These are phyloP conservation scores for Leucosporidium scottii DNA, from an alignment of 768 basidiomycete genomes.

Conservation along the genomic window DNA sequence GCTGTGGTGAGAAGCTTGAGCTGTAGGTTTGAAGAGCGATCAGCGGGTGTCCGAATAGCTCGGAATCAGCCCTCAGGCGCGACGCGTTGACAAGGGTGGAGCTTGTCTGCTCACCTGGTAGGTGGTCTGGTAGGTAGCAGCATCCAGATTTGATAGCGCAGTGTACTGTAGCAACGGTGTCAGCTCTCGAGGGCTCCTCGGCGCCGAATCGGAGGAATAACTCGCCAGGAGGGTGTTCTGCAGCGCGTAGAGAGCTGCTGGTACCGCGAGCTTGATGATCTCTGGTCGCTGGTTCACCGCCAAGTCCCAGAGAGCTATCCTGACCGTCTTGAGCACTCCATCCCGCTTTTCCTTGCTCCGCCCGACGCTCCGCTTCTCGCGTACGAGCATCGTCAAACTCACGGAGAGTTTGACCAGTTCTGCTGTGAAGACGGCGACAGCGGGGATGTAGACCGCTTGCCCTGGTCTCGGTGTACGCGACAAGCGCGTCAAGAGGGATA, in stretches of 20 bases:
- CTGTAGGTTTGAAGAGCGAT: conserved; percentile 18
- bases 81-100: not conserved
- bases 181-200: not conserved
- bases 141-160: conserved; percentile 81
- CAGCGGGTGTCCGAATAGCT: not conserved
- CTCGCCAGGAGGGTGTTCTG: conserved; percentile 44
- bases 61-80: not conserved
- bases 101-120: conserved; percentile 53
- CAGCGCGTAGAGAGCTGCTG: conserved; percentile 72
- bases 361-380: not conserved
- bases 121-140: conserved; percentile 96
- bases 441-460: conserved; percentile 60
- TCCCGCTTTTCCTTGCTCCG: not conserved
- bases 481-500: conserved; percentile 92
- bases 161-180: conserved; percentile 60
- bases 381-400: conserved; percentile 63
- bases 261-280: conserved; percentile 71
- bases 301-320: conserved; percentile 7
- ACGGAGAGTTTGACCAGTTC: conserved; percentile 83
- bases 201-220: not conserved
- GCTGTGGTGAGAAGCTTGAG: conserved; percentile 55
- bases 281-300: conserved; percentile 5
- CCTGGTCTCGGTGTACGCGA: conserved; percentile 52
- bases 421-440: conserved; percentile 82
- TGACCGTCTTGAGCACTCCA: not conserved